phyloP scores from a whole-genome alignment of 495 filamentous ascomycete genomes.

The Elasticomyces elasticus region DNA sequence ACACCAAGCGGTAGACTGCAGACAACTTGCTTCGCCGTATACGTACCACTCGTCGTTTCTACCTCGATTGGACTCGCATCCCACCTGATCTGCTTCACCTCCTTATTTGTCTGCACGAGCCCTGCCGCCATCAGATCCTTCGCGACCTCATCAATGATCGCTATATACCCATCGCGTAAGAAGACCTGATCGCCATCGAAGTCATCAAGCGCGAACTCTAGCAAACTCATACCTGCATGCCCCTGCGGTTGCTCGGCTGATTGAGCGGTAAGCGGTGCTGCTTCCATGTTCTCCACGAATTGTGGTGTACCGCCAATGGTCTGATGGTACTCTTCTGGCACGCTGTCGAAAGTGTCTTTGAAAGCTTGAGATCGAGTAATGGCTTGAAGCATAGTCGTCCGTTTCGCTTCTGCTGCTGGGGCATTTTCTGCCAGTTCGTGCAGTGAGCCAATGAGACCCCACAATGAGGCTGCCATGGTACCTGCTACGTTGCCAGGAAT shows the following conservation, averaged over 20 bases:
- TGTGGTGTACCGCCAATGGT: constrained; percentile 9
- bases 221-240: constrained; percentile 8
- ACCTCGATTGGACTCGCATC: not conserved
- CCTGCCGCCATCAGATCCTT: constrained; percentile 1
- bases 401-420: constrained; percentile 4
- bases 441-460: constrained; percentile 5
- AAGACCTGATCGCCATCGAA: constrained; percentile 20
- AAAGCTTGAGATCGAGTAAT: not conserved
- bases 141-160: constrained; percentile 11
- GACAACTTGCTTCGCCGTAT: constrained; percentile 9
- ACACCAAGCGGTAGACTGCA: constrained; percentile 19
- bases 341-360: constrained; percentile 1
- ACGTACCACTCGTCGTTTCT: not conserved
- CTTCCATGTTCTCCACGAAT: constrained; percentile 18
- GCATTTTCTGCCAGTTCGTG: constrained; percentile 4
- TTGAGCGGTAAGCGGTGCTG: constrained; percentile 13
- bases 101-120: not conserved
- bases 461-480: constrained; percentile 3
- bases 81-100: constrained; percentile 10
- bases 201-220: constrained; percentile 18
- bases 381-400: constrained; percentile 14
- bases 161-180: constrained; percentile 16
- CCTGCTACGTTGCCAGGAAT: constrained; percentile 3
- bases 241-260: constrained; percentile 8
- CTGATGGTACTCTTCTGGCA: constrained; percentile 3